These are phyloP conservation scores for Thozetella sp. DNA, from an alignment of 495 filamentous ascomycete genomes.

Conservation along the genomic window DNA sequence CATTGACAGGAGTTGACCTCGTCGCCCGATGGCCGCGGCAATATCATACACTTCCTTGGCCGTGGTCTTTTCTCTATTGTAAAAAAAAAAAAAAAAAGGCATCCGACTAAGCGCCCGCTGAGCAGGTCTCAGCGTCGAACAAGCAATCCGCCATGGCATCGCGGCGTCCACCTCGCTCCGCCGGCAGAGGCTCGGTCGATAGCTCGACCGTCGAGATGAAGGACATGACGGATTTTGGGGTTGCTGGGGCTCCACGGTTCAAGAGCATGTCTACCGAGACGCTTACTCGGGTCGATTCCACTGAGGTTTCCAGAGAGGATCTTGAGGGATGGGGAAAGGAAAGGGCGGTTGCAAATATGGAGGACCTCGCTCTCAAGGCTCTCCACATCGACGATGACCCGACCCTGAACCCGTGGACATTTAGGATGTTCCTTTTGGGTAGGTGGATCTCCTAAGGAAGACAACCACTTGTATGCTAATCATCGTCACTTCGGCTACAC, in stretches of 20 bases:
- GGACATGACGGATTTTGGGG: not conserved
- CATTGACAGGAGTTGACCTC: too few relatives aligned
- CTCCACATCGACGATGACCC: conserved; percentile 35
- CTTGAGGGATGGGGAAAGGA: not conserved
- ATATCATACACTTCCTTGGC: too few relatives aligned
- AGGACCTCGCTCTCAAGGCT: conserved; percentile 8
- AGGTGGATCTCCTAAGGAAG: too few relatives aligned
- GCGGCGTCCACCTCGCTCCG: not conserved
- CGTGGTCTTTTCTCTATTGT: too few relatives aligned
- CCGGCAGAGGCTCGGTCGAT: not conserved
- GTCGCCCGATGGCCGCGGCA: too few relatives aligned
- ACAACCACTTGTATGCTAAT: too few relatives aligned
- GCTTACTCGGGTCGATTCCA: not conserved
- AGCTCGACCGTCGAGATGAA: not conserved
- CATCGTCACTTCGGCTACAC: not conserved
- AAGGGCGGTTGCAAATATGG: not conserved
- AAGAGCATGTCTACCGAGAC: not conserved
- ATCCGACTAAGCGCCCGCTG: too few relatives aligned
- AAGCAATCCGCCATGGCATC: too few relatives aligned
- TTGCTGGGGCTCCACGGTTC: not conserved
- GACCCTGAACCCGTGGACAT: conserved; percentile 26
- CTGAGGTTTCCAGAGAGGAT: not conserved
- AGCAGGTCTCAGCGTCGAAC: too few relatives aligned
- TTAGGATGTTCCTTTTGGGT: conserved; percentile 32
- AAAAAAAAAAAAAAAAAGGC: too few relatives aligned